These are phyloP conservation scores for Kluyveromyces dobzhanskii DNA, from an alignment of 805 yeast genomes.

Conservation along the genomic window DNA sequence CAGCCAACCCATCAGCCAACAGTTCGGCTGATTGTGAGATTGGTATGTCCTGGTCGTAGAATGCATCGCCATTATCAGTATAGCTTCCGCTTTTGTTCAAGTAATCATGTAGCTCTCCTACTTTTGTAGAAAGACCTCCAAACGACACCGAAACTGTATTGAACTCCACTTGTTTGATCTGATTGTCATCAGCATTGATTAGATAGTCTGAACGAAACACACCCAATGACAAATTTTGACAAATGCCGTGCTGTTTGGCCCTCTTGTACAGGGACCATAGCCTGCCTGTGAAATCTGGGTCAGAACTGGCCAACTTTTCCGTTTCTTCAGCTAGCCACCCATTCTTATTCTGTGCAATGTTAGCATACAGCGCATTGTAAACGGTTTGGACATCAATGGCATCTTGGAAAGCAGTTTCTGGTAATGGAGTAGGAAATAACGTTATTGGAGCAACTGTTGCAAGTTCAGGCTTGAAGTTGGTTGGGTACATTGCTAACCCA, in stretches of 20 bases:
- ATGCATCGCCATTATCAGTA: conserved; percentile 32
- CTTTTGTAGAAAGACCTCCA: conserved; percentile 80
- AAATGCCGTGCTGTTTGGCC: conserved; percentile 41
- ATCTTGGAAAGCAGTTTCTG: conserved; percentile 52
- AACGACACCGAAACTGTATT: conserved; percentile 94
- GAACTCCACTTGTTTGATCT: conserved; percentile 89
- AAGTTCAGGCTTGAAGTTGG: conserved; percentile 37
- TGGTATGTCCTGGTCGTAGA: conserved; percentile 44
- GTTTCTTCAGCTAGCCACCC: conserved; percentile 58
- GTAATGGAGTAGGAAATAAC: conserved; percentile 83
- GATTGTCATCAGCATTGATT: conserved; percentile 39
- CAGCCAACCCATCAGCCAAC: conserved; percentile 61
- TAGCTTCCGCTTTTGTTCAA: conserved; percentile 55
- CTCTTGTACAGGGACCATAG: conserved; percentile 51
- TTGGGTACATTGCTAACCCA: conserved; percentile 79
- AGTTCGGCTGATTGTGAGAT: conserved; percentile 54
- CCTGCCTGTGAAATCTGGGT: conserved; percentile 74
- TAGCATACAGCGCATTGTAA: conserved; percentile 70
- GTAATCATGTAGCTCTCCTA: conserved; percentile 65
- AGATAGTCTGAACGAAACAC: conserved; percentile 87
- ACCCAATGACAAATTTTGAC: conserved; percentile 69
- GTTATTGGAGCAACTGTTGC: conserved; percentile 78
- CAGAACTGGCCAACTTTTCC: conserved; percentile 46
- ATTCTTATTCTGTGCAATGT: conserved; percentile 45
- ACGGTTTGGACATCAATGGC: conserved; percentile 58